Evolutionary conservation across 2,329 filamentous ascomycete species (phyloP).

Genomic region (Diaporthe aspalathi): DNA sequence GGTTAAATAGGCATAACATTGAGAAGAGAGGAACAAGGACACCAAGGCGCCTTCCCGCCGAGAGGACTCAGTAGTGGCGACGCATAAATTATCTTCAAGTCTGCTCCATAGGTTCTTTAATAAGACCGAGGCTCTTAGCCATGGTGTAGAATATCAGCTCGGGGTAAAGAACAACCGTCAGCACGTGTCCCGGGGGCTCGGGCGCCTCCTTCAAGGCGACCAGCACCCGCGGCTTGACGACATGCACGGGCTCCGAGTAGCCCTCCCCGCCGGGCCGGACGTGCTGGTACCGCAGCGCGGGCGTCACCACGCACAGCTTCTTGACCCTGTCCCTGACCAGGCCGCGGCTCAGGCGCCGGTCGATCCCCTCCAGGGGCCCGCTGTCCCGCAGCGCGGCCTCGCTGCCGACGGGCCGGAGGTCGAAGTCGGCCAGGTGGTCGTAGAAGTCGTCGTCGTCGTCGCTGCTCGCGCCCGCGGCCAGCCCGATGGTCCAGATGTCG

Average conservation of each 20-base stretch:
- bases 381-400: neutral
- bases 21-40: neutral
- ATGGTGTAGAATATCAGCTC: neutral
- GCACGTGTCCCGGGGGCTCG: too few species aligned
- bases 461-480: neutral
- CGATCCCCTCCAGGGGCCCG: neutral
- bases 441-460: neutral
- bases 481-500: neutral
- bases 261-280: neutral
- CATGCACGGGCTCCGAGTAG: neutral
- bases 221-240: neutral
- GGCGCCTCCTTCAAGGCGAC: neutral
- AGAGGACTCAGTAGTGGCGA: too few species aligned
- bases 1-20: neutral
- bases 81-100: neutral
- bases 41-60: neutral
- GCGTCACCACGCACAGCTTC: neutral
- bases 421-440: neutral
- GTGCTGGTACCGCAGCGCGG: neutral
- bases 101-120: neutral
- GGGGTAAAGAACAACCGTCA: too few species aligned
- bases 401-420: neutral
- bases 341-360: neutral
- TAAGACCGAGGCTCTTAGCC: neutral
- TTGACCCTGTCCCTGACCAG: neutral